Conservation (phyloP, 78 protist species). For the Dictyostelium firmibasis region DNA sequence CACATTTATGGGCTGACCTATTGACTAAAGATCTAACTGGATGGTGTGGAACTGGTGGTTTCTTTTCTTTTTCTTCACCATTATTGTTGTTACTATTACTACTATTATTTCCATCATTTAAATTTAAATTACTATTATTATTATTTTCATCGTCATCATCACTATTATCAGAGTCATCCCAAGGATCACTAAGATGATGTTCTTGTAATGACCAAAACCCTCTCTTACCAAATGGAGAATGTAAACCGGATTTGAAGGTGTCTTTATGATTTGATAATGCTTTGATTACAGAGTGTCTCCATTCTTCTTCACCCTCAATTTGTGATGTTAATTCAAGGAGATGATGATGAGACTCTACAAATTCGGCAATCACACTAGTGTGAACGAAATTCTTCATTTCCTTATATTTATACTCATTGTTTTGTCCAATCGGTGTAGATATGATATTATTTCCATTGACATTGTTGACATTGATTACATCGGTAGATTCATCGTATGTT, state of each 20-base stretch:
- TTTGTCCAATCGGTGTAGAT: background rate
- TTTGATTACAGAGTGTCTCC: background rate
- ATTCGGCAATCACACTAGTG: background rate
- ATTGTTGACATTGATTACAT: background rate
- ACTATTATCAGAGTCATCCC: background rate
- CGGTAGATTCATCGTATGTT: background rate
- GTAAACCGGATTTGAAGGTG: background rate
- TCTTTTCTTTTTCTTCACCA: background rate
- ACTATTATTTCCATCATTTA: background rate
- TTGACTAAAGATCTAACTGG: background rate
- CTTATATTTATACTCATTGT: background rate
- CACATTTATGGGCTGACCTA: background rate
- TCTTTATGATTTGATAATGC: conserved; percentile 12
- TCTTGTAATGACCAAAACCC: background rate
- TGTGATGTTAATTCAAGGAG: background rate
- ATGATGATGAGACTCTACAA: background rate
- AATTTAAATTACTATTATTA: background rate
- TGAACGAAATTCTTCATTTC: background rate
- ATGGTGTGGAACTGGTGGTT: background rate
- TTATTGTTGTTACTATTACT: background rate
- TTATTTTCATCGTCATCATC: background rate
- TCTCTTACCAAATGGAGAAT: background rate
- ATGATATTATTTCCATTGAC: background rate
- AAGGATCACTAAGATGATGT: background rate
- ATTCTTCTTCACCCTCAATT: background rate